Evolutionary conservation across 2,329 filamentous ascomycete genomes (phyloP), one percentile per base, ranked within the genome.

Genomic region (Mycogone perniciosa): DNA sequence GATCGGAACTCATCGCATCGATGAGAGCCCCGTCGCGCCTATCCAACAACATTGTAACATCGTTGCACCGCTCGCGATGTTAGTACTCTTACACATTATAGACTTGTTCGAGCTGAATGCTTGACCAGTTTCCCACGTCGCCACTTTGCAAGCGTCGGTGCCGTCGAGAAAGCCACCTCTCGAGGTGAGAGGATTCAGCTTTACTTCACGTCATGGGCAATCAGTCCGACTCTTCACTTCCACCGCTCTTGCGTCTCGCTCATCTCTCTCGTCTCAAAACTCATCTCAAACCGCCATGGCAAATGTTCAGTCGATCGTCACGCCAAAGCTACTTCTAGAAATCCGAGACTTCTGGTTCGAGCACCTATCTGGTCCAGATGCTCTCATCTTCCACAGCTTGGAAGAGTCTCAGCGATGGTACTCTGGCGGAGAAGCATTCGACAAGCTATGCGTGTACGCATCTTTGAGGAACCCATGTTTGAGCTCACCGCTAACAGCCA

Each of bases 341-440:
- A 44, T 72, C 1, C 61, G 62, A 7, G 54, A 57, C n/a, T 68
- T 72, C 46, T 72, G 70, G 70, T 72, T 68, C 54, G 67, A 64
- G 56, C 64, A 70, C 47, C 34, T 70, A 1, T 49, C 59, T 0
- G 43, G 50, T 7, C 60, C 62, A 2, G 57, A 67, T 29, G 54
- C 59, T 10, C 50, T 61, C 7, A 47, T 67, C 13, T 31, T 69
- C 30, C 60, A 63, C 29, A 56, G 55, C 5, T 40, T 43, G 4
- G 58, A 59, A 2, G 55, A 67, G 10, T 54, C 59, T 13, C 59
- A 57, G 46, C 63, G 61, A 3, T 72, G 69, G 70, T 72, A 67
- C 59, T 55, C 57, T 35, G 61, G 65, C 4, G 62, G 64, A 11
- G 57, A 60, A 20, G 64, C 64, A 26, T 62, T 72, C 3, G 69